Percentiles rank a stretch among this genome's conserved stretches.
phyloP scores from a whole-genome alignment of 805 yeast genomes.

The Cyberlindnera bimundalis region DNA sequence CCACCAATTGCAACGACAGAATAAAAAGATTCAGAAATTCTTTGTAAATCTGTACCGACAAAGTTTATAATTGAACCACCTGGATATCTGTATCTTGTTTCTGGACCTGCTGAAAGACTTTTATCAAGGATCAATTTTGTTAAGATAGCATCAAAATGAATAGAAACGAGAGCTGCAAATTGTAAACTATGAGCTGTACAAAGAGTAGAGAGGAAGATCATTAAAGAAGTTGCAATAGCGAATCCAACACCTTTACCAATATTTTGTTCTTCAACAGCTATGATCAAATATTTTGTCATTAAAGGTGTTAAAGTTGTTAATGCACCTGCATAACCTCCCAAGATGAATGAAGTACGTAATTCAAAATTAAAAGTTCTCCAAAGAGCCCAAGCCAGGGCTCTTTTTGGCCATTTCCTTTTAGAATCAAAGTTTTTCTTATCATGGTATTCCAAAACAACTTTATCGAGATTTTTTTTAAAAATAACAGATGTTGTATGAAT shows the following conservation, averaged over 20 bases:
- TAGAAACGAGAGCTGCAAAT: too few relatives aligned
- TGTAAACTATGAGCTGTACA: too few relatives aligned
- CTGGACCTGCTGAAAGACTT: constrained; percentile 52
- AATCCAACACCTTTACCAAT: constrained; percentile 58
- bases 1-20: too few relatives aligned
- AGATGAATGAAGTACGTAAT: not conserved
- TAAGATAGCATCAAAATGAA: constrained; percentile 25
- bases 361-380: constrained; percentile 3
- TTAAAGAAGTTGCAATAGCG: constrained; percentile 47
- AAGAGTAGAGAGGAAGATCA: too few relatives aligned
- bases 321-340: not conserved
- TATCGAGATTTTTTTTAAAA: constrained; percentile 33
- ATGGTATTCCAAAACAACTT: constrained; percentile 19
- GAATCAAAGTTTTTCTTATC: constrained; percentile 21
- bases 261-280: constrained; percentile 5
- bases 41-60: constrained; percentile 69
- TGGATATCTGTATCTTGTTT: constrained; percentile 53
- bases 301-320: constrained; percentile 39
- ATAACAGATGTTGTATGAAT: constrained; percentile 34
- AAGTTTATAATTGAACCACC: constrained; percentile 68
- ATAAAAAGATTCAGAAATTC: constrained; percentile 49
- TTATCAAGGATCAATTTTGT: constrained; percentile 68
- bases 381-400: constrained; percentile 33
- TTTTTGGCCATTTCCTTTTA: constrained; percentile 16
- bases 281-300: constrained; percentile 46